Percentiles rank a stretch among this genome's conserved stretches.
These are phyloP conservation scores for Mycena belliarum DNA, from an alignment of 768 basidiomycete genomes.

Conservation along the genomic window DNA sequence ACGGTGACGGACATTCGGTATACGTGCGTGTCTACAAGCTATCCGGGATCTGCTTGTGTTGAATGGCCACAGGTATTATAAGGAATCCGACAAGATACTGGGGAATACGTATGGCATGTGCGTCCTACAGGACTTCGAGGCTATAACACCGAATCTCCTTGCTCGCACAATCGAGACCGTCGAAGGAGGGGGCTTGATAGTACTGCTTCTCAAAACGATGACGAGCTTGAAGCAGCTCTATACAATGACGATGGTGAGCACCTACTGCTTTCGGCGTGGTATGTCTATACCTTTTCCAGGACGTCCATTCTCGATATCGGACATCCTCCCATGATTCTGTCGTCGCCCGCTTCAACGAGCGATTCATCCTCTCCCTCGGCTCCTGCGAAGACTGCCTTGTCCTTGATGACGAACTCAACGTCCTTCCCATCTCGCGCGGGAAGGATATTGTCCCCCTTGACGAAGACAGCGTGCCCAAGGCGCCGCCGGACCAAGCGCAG, in stretches of 20 bases:
- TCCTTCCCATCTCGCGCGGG: constrained; percentile 91
- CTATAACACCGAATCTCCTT: constrained; percentile 94
- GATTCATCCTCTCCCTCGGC: constrained; percentile 96
- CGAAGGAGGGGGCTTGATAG: constrained; percentile 89
- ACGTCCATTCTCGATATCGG: constrained; percentile 93
- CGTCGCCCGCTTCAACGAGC: constrained; percentile 96
- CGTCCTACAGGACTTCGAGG: constrained; percentile 96
- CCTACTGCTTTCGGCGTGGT: neutral
- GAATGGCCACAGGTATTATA: constrained; percentile 71
- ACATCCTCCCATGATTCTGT: constrained; percentile 89
- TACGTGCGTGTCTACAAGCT: constrained; percentile 56
- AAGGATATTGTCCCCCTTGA: constrained; percentile 83
- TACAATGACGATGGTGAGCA: constrained; percentile 76
- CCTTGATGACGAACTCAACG: constrained; percentile 97
- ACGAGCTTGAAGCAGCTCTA: constrained; percentile 88
- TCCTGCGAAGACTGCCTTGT: constrained; percentile 91
- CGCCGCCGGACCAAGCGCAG: constrained; percentile 18
- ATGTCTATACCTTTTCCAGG: constrained; percentile 47
- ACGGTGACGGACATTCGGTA: constrained; percentile 99
- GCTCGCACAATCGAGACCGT: constrained; percentile 98
- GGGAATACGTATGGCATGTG: constrained; percentile 99
- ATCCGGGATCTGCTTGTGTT: neutral
- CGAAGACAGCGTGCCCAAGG: constrained; percentile 30
- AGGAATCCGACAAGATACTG: constrained; percentile 94
- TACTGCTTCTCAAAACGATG: constrained; percentile 94